These are phyloP conservation scores for Botrytis deweyae DNA, from an alignment of 2,329 filamentous ascomycete species.

Conservation along the genomic window DNA sequence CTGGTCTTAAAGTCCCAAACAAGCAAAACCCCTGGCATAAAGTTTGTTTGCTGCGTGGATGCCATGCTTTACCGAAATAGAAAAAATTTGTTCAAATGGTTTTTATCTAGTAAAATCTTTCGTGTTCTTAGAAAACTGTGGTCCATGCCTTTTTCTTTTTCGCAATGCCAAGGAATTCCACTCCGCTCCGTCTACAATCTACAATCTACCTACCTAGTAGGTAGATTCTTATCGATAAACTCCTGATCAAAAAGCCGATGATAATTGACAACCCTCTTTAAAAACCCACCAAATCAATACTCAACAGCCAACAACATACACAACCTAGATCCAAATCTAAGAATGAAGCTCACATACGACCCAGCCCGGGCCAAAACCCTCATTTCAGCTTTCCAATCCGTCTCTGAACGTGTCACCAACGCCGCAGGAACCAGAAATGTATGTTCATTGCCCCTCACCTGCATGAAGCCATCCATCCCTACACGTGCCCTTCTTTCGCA, in stretches of 20 bases:
- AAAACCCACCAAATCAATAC: not conserved
- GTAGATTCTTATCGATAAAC: slow-evolving; percentile 11
- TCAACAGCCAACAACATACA: not conserved
- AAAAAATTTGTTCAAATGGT: not conserved
- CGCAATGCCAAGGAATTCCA: slow-evolving; percentile 5
- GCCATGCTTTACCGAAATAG: not conserved
- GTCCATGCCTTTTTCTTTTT: not conserved
- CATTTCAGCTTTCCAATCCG: slow-evolving; percentile 58
- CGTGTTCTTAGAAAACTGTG: not conserved
- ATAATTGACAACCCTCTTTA: not conserved
- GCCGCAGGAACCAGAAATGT: slow-evolving; percentile 56
- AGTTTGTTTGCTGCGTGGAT: not conserved
- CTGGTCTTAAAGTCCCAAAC: not conserved
- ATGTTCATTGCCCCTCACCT: slow-evolving; percentile 38
- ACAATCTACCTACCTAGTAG: no score
- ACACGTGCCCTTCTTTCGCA: not conserved
- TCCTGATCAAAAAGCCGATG: not conserved
- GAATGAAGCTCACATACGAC: slow-evolving; percentile 56
- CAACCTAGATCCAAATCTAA: not conserved
- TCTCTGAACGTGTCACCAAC: slow-evolving; percentile 57
- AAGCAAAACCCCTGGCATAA: not conserved
- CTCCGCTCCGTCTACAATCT: slow-evolving; percentile 3
- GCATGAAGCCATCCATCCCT: not conserved
- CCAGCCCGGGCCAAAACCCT: slow-evolving; percentile 61
- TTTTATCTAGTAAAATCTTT: not conserved